Percentiles rank a stretch among this genome's conserved stretches.
These are phyloP conservation scores for Aureobasidium sp. DNA, from an alignment of 2,329 filamentous ascomycete genomes.

Conservation along the genomic window DNA sequence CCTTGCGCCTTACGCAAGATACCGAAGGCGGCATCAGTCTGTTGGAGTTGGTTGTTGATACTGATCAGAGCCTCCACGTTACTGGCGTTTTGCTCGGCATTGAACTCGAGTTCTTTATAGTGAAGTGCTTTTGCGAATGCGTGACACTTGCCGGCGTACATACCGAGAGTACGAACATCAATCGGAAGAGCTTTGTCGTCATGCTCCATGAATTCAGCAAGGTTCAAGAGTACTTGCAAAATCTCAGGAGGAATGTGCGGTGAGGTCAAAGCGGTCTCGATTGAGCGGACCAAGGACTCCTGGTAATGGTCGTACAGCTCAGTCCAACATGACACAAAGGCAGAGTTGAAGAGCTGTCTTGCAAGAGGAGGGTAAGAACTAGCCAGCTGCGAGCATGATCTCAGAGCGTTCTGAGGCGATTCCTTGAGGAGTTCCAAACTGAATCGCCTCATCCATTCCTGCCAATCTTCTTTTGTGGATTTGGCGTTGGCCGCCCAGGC, in stretches of 20 bases:
- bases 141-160: conserved; percentile 93
- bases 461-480: conserved; percentile 97
- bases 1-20: conserved; percentile 93
- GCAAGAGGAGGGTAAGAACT: conserved; percentile 88
- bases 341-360: conserved; percentile 93
- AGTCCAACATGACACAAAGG: conserved; percentile 98
- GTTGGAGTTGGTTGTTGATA: conserved; percentile 98
- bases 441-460: conserved; percentile 96
- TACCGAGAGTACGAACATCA: conserved; percentile 87
- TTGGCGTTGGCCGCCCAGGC: conserved; percentile 97
- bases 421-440: conserved; percentile 92
- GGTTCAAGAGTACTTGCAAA: conserved; percentile 83
- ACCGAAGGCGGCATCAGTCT: conserved; percentile 97
- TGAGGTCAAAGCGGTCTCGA: conserved; percentile 91
- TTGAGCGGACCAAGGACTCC: conserved; percentile 90
- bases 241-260: conserved; percentile 95
- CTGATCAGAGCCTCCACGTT: conserved; percentile 96
- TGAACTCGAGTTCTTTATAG: conserved; percentile 97
- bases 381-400: conserved; percentile 85
- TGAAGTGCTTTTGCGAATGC: conserved; percentile 97
- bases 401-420: conserved; percentile 88
- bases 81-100: conserved; percentile 92
- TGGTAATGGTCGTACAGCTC: conserved; percentile 96
- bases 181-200: conserved; percentile 98
- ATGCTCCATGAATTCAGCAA: conserved; percentile 99